Evolutionary conservation across 208 protist species (phyloP), one percentile per base, ranked within the genome.

Genomic region (Acanthamoeba rhysodes): DNA sequence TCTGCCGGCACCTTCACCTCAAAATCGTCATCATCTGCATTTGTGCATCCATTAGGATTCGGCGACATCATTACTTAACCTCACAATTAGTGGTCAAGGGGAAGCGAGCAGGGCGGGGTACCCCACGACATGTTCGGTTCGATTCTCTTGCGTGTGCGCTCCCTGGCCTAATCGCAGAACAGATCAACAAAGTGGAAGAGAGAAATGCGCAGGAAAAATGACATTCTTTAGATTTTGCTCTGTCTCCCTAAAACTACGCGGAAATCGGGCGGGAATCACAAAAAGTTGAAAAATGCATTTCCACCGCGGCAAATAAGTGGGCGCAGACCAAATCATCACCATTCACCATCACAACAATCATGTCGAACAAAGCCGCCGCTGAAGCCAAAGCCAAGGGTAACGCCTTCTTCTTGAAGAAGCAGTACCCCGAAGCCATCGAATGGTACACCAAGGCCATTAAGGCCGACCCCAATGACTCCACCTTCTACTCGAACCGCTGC

Each of bases 401-500:
- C 88, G 93, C 50, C 12, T 95, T 95, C 20, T 98, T 98, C 90
- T 62, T 95, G 32, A 95, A 95, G 55, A 93, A 94, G 2, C 64
- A 97, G 62, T 98, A 88, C 84, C 70, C 80, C 7, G 84, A 95
- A 78, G 98, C 98, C 34, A 96, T 98, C 53, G 93, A 97, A 20
- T 93, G 90, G 55, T 98, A 97, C 95, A 96, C 96, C 32, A 59
- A 96, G 53, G 97, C 96, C 27, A 98, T 98, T 57, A 82, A 82
- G 48, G 8, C 96, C 32, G 97, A 97, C 32, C 76, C 95, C 27
- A 87, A 66, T 20, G 98, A 98, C 90, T 97, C 97, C 93, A 95
- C 98, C 41, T 96, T 98, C 27, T 98, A 96, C 96, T 96, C 90
- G 37, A 98, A 98, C 95, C 96, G 98, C 59, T 96, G 96, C 8